Percentiles rank a stretch among this genome's conserved stretches.
Evolutionary conservation across 208 protist species (phyloP).

Genomic region (Trypanosoma caninum): DNA sequence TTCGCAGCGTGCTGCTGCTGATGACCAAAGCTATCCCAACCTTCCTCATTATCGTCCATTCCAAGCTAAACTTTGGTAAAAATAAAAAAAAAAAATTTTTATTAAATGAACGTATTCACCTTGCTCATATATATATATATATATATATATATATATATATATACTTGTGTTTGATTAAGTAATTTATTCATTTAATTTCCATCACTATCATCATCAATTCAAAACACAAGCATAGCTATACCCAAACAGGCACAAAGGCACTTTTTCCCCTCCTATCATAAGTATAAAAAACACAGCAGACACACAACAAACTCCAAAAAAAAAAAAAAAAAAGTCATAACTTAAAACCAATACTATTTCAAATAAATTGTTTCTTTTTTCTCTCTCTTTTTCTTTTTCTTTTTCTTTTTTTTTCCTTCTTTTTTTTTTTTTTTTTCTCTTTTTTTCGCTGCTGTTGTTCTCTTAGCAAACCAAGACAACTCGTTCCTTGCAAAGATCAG

Average conservation of each 20-base stretch:
- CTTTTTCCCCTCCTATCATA: too few species aligned
- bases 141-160: too few species aligned
- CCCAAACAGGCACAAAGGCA: too few species aligned
- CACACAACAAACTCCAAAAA: neutral
- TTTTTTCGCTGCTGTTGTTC: conserved; percentile 1
- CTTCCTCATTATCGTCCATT: conserved; percentile 51
- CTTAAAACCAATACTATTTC: neutral
- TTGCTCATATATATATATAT: too few species aligned
- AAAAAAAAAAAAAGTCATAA: neutral
- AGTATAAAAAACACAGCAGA: too few species aligned
- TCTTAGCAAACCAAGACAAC: too few species aligned
- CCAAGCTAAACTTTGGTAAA: neutral
- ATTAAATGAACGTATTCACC: too few species aligned
- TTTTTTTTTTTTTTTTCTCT: neutral
- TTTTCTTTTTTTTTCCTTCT: neutral
- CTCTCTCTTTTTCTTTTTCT: neutral
- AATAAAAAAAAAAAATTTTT: too few species aligned
- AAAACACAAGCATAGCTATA: too few species aligned
- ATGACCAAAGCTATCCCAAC: conserved; percentile 48
- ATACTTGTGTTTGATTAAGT: too few species aligned
- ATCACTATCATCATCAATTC: too few species aligned
- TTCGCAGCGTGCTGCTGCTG: conserved; percentile 9
- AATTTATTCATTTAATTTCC: too few species aligned
- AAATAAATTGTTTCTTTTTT: neutral
- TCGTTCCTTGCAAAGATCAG: neutral